A percentile compares a stretch with the other conserved stretches of the same genome.
phyloP scores from a whole-genome alignment of 805 yeast species.

The Saccharomycopsis fibuligera region DNA sequence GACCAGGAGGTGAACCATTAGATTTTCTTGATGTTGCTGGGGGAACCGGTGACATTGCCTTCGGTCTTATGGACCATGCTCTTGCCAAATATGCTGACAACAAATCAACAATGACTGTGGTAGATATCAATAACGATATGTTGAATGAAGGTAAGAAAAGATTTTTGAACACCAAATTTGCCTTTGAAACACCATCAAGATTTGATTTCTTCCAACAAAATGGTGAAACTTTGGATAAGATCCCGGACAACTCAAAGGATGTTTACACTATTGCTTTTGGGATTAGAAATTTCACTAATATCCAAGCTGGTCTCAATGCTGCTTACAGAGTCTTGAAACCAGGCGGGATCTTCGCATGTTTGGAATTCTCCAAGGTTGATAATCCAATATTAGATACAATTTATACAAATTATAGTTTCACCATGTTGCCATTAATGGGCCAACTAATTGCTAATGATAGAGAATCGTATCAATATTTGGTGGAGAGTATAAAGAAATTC shows the following conservation, averaged over 20 bases:
- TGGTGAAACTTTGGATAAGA: slow-evolving; percentile 81
- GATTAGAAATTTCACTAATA: slow-evolving; percentile 90
- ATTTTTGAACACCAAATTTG: slow-evolving; percentile 53
- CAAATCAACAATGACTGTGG: slow-evolving; percentile 76
- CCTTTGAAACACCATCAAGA: slow-evolving; percentile 41
- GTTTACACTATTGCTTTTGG: slow-evolving; percentile 96
- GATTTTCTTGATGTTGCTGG: slow-evolving; percentile 96
- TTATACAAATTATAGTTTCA: slow-evolving; percentile 86
- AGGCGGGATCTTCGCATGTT: slow-evolving; percentile 95
- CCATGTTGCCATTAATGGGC: slow-evolving; percentile 87
- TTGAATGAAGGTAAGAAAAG: slow-evolving; percentile 84
- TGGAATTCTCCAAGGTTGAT: slow-evolving; percentile 90
- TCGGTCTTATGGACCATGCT: slow-evolving; percentile 90
- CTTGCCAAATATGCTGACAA: slow-evolving; percentile 67
- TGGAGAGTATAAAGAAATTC: slow-evolving; percentile 87
- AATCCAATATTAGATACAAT: slow-evolving; percentile 66
- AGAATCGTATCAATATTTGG: slow-evolving; percentile 93
- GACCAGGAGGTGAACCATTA: slow-evolving; percentile 77
- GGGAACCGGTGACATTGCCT: slow-evolving; percentile 98
- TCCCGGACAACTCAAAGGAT: slow-evolving; percentile 84
- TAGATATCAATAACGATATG: slow-evolving; percentile 96
- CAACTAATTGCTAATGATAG: slow-evolving; percentile 92
- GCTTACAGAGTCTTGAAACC: slow-evolving; percentile 95
- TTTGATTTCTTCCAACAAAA: slow-evolving; percentile 82
- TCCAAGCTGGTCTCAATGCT: slow-evolving; percentile 89